Base-by-base conservation (phyloP, 202 grass and related monocot species). In the Bolboschoenoplectus hybrid region DNA sequence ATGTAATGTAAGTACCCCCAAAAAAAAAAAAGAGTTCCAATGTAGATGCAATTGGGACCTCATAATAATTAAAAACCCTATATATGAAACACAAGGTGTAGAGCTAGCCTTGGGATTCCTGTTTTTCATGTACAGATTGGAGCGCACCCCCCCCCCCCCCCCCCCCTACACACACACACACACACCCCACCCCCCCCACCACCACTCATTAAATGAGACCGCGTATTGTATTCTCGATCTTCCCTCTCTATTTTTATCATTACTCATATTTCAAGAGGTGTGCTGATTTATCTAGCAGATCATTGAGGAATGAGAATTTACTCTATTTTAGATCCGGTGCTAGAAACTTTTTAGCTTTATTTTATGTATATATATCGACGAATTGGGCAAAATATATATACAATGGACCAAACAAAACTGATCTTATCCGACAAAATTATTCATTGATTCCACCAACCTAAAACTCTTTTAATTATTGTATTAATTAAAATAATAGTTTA, bases 121-220 rank as follows among this genome's bases (percentile, higher is more conserved):
- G 11, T 70, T n/a, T 43, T n/a, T 71, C 16, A 17, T 71, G 67
- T 70, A 19, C 38, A 43, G 39, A 44, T 70, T 20, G 17, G 17
- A 32, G 71, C 19, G 0, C 26, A 0, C 26, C 26, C 26, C 26
- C 26, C 26, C 26, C 26, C 26, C 26, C 26, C 26, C 26, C 26
- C 26, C 26, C 26, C 0, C n/a, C n/a, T n/a, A n/a, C n/a, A n/a
- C n/a, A n/a, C n/a, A n/a, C n/a, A n/a, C n/a, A n/a, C n/a, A n/a
- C n/a, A n/a, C n/a, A n/a, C n/a, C n/a, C n/a, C n/a, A n/a, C n/a
- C n/a, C n/a, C n/a, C n/a, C n/a, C n/a, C 45, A 2, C 20, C 35
- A 44, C n/a, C 12, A 34, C 72, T 52, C 72, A 75, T 75, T 75
- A 76, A 76, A 53, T 76, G 72, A 76, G 47, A 53, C 47, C 72